phyloP scores from a whole-genome alignment of 345 rosid species.

The Carallia pectinifolia region DNA sequence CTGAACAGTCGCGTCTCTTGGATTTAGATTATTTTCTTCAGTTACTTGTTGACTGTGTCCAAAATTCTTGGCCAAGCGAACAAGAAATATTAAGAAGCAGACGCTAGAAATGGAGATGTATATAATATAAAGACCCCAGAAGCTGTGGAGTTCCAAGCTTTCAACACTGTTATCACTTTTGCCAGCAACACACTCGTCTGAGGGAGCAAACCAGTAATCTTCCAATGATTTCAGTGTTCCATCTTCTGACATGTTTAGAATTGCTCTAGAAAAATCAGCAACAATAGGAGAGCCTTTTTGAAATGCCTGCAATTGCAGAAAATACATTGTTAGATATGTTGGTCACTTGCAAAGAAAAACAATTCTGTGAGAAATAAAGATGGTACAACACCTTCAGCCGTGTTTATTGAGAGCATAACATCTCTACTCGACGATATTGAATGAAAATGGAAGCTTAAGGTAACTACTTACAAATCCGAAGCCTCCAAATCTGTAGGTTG shows the following conservation, averaged over 20 bases:
- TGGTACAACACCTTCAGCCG: too few species aligned
- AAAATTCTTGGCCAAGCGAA: slow-evolving; percentile 10
- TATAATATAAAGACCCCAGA: neutral
- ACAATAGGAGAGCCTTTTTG: neutral
- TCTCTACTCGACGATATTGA: neutral
- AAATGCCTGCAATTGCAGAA: neutral
- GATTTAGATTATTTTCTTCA: neutral
- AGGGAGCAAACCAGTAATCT: neutral
- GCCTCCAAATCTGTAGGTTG: slow-evolving; percentile 1
- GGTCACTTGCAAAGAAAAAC: too few species aligned
- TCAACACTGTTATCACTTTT: neutral
- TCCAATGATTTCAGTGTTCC: neutral
- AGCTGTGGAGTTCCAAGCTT: neutral
- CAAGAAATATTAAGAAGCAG: slow-evolving; percentile 26
- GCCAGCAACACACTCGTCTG: neutral
- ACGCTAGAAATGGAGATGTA: slow-evolving; percentile 18
- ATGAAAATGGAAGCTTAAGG: neutral
- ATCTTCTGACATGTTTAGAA: neutral
- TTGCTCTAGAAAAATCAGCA: neutral
- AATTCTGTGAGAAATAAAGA: too few species aligned
- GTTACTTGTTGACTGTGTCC: neutral
- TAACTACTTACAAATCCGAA: neutral
- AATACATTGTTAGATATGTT: neutral
- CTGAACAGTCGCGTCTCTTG: slow-evolving; percentile 5
- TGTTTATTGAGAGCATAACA: too few species aligned